phyloP scores from a whole-genome alignment of 1,139 yeast genomes.

The Kazachstania sp. region DNA sequence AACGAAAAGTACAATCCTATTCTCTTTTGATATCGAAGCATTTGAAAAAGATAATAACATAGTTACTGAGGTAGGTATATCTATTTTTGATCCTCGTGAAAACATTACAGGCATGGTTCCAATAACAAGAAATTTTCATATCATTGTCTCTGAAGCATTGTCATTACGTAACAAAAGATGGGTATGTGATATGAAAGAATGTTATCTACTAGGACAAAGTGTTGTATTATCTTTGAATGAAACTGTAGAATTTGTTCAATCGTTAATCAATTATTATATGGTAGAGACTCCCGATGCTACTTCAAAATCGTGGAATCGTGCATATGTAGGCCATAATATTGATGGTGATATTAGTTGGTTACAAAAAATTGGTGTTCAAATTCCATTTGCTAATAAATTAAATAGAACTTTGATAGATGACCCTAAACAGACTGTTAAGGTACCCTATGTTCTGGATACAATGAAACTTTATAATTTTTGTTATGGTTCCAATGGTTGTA shows the following conservation, averaged over 20 bases:
- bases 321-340: slow-evolving; percentile 65
- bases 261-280: slow-evolving; percentile 40
- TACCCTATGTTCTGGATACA: slow-evolving; percentile 41
- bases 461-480: slow-evolving; percentile 40
- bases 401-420: neutral
- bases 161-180: slow-evolving; percentile 44
- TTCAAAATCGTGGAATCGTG: slow-evolving; percentile 26
- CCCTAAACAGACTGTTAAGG: neutral
- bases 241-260: slow-evolving; percentile 37
- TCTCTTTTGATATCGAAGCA: slow-evolving; percentile 63
- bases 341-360: slow-evolving; percentile 54
- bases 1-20: slow-evolving; percentile 33
- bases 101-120: slow-evolving; percentile 24
- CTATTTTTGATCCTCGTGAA: slow-evolving; percentile 53
- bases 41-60: slow-evolving; percentile 41
- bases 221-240: slow-evolving; percentile 35
- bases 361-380: slow-evolving; percentile 37
- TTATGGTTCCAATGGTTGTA: slow-evolving; percentile 38
- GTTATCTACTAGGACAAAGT: slow-evolving; percentile 50
- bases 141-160: slow-evolving; percentile 45
- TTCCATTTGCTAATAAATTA: slow-evolving; percentile 33
- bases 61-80: slow-evolving; percentile 62
- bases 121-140: slow-evolving; percentile 40
- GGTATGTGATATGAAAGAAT: slow-evolving; percentile 54
- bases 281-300: slow-evolving; percentile 13